These are phyloP conservation scores for Candida boidinii DNA, from an alignment of 805 yeast species.

Conservation along the genomic window DNA sequence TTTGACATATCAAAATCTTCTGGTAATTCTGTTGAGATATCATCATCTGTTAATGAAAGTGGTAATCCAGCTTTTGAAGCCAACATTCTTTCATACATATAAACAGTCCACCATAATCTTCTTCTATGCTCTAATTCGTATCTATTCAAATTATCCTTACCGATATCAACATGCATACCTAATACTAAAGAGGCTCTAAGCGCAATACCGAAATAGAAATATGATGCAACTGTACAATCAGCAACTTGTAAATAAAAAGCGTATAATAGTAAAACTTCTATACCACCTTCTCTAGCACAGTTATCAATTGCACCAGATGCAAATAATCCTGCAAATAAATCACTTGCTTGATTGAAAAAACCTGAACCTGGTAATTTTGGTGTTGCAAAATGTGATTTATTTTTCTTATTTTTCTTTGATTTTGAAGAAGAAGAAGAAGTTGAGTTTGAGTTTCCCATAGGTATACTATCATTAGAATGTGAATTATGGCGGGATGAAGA, in stretches of 20 bases:
- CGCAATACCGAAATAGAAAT: conserved; percentile 73
- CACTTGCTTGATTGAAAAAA: conserved; percentile 73
- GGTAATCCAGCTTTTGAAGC: conserved; percentile 81
- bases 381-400: conserved; percentile 2
- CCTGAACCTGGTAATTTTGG: conserved; percentile 70
- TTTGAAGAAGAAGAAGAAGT: too few relatives aligned
- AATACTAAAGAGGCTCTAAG: conserved; percentile 60
- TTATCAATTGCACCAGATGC: conserved; percentile 76
- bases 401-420: conserved; percentile 14
- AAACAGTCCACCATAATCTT: conserved; percentile 31
- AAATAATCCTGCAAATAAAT: conserved; percentile 65
- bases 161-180: conserved; percentile 81
- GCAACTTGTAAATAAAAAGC: conserved; percentile 80
- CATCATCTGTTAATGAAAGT: conserved; percentile 68
- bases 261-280: conserved; percentile 64
- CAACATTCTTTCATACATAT: conserved; percentile 53
- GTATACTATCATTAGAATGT: conserved; percentile 8
- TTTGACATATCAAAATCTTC: conserved; percentile 57
- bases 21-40: conserved; percentile 72
- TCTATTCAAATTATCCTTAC: conserved; percentile 45
- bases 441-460: neutral
- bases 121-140: conserved; percentile 45
- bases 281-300: conserved; percentile 70
- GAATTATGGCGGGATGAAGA: neutral
- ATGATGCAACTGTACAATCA: conserved; percentile 75